Percentiles rank a stretch among this genome's conserved stretches.
Evolutionary conservation across 129 eudicot genomes (phyloP).

Genomic region (Chrysanthemum lavandulifolium): DNA sequence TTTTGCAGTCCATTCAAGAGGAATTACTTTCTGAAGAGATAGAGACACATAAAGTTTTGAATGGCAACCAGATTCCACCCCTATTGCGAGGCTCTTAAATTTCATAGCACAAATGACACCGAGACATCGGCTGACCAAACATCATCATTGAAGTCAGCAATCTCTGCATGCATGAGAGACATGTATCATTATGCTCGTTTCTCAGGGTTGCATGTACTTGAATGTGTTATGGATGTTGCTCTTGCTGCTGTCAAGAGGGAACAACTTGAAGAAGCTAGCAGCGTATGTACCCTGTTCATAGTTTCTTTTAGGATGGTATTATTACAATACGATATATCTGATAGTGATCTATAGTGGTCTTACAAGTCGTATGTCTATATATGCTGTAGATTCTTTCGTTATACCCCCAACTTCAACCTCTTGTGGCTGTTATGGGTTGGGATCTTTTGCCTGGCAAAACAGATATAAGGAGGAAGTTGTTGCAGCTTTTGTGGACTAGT

Average conservation of each 20-base stretch:
- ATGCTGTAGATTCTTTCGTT: constrained; percentile 59
- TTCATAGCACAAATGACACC: constrained; percentile 32
- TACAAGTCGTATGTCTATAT: constrained; percentile 20
- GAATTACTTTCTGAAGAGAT: constrained; percentile 68
- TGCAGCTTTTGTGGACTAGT: constrained; percentile 94
- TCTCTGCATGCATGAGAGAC: constrained; percentile 71
- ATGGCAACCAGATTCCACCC: constrained; percentile 63
- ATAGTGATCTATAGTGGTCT: background rate
- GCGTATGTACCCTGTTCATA: constrained; percentile 32
- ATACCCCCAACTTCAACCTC: constrained; percentile 96
- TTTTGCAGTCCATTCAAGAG: constrained; percentile 85
- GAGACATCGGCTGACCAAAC: constrained; percentile 38
- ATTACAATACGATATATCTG: too few species aligned
- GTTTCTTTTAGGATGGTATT: too few species aligned
- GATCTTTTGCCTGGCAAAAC: constrained; percentile 92
- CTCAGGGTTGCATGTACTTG: constrained; percentile 79
- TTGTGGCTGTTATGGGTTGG: constrained; percentile 97
- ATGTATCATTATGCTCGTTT: constrained; percentile 93
- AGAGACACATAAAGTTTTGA: constrained; percentile 55
- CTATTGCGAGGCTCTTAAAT: constrained; percentile 52
- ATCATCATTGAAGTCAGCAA: constrained; percentile 44
- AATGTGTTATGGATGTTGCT: constrained; percentile 77
- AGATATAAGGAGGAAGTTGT: constrained; percentile 64
- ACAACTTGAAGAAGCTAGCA: constrained; percentile 81
- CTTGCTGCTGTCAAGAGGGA: constrained; percentile 76